phyloP scores from a whole-genome alignment of 768 basidiomycete species.

The Scleroderma citrinum region DNA sequence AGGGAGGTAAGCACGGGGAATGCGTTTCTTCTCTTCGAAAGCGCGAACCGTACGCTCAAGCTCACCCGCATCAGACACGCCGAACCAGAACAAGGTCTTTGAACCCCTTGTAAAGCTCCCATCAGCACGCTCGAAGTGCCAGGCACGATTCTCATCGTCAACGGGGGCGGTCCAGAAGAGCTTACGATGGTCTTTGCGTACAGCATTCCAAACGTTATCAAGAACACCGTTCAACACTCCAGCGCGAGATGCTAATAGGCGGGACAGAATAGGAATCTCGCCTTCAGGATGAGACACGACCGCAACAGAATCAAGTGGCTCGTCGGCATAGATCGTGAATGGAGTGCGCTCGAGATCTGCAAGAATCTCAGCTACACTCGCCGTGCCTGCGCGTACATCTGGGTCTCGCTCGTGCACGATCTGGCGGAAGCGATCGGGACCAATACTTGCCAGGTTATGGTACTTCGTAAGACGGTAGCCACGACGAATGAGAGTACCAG shows the following conservation, averaged over 20 bases:
- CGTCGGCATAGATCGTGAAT: constrained; percentile 97
- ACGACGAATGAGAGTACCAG: constrained; percentile 95
- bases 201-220: constrained; percentile 96
- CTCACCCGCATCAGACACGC: constrained; percentile 84
- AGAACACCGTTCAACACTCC: constrained; percentile 92
- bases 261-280: constrained; percentile 87
- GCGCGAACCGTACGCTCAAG: constrained; percentile 79
- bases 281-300: constrained; percentile 89
- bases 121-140: constrained; percentile 99
- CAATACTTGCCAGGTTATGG: constrained; percentile 70
- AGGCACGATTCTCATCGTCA: constrained; percentile 90
- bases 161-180: constrained; percentile 90
- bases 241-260: constrained; percentile 80
- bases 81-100: constrained; percentile 96
- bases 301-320: constrained; percentile 92
- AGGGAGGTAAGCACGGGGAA: constrained; percentile 86
- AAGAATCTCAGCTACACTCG: constrained; percentile 85
- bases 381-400: constrained; percentile 75
- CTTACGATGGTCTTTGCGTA: constrained; percentile 89
- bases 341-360: constrained; percentile 69
- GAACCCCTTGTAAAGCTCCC: constrained; percentile 96
- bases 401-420: constrained; percentile 95
- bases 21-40: constrained; percentile 73
- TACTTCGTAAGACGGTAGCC: constrained; percentile 98
- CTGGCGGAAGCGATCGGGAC: constrained; percentile 90